A percentile compares a stretch with the other conserved stretches of the same genome.
These are phyloP conservation scores for Asterella californica DNA, from an alignment of 225 moss, liverwort and hornwort genomes.

Conservation along the genomic window DNA sequence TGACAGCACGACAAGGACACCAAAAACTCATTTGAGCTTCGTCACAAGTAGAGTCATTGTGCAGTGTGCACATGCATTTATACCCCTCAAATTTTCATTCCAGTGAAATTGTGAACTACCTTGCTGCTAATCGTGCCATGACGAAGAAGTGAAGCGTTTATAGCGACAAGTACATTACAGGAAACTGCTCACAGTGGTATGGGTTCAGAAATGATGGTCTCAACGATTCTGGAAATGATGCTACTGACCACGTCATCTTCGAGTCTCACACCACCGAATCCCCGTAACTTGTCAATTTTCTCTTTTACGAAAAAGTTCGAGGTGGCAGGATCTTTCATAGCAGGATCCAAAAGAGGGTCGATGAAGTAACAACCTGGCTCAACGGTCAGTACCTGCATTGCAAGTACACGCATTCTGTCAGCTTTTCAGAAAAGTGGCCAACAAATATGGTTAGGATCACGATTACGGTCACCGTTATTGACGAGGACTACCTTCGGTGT, in stretches of 20 bases:
- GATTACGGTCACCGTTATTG: background rate
- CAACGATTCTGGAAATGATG: background rate
- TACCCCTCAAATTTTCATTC: background rate
- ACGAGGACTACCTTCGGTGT: background rate
- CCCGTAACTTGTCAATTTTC: slow-evolving; percentile 48
- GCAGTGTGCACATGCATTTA: background rate
- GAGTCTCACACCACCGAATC: slow-evolving; percentile 76
- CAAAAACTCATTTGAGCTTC: background rate
- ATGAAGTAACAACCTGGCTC: slow-evolving; percentile 97
- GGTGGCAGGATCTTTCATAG: slow-evolving; percentile 52
- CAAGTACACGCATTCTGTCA: background rate
- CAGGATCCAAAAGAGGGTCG: slow-evolving; percentile 61
- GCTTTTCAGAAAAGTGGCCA: background rate
- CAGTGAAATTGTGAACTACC: background rate
- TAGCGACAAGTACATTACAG: background rate
- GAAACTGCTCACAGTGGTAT: background rate
- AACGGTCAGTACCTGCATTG: slow-evolving; percentile 54
- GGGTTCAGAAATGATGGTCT: too few relatives aligned
- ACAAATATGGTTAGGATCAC: background rate
- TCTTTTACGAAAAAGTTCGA: slow-evolving; percentile 57
- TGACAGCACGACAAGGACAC: slow-evolving; percentile 4
- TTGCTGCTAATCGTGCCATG: background rate
- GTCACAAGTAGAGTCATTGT: background rate
- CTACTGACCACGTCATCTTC: slow-evolving; percentile 79
- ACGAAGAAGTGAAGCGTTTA: background rate